Evolutionary conservation across 768 basidiomycete species (phyloP).

Genomic region (Lentinula guzmanii): DNA sequence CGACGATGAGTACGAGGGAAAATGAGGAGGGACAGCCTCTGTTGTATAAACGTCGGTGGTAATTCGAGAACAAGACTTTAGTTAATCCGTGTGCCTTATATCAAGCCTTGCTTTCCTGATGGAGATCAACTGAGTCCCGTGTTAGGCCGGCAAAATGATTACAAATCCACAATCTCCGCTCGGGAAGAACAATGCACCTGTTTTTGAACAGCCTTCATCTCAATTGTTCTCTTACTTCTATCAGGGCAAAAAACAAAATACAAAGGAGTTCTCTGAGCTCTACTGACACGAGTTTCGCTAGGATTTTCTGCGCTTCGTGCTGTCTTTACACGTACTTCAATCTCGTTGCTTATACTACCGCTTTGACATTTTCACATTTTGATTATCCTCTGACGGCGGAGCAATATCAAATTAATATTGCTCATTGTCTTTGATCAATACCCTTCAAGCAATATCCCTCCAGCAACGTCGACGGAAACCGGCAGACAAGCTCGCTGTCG

Average conservation of each 20-base stretch:
- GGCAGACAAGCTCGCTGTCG: background rate
- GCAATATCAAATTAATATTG: background rate
- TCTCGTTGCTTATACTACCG: background rate
- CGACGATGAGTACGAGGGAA: background rate
- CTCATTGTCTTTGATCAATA: background rate
- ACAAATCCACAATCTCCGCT: background rate
- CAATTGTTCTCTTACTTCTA: background rate
- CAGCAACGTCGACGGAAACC: background rate
- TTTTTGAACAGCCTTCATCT: background rate
- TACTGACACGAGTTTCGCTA: no score
- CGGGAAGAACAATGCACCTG: background rate
- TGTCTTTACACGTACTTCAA: no score
- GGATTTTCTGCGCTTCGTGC: no score
- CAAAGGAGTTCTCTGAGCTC: background rate
- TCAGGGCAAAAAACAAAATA: background rate
- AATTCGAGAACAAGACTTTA: background rate
- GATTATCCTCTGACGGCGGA: background rate
- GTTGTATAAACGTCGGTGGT: background rate
- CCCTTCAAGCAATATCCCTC: background rate
- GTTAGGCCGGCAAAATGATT: background rate
- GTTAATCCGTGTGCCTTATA: background rate
- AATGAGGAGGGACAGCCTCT: background rate
- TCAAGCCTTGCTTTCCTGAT: background rate
- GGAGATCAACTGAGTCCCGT: background rate
- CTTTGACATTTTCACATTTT: no score